Conservation (phyloP, 129 eudicot genomes). For the Kitagawia praeruptora region DNA sequence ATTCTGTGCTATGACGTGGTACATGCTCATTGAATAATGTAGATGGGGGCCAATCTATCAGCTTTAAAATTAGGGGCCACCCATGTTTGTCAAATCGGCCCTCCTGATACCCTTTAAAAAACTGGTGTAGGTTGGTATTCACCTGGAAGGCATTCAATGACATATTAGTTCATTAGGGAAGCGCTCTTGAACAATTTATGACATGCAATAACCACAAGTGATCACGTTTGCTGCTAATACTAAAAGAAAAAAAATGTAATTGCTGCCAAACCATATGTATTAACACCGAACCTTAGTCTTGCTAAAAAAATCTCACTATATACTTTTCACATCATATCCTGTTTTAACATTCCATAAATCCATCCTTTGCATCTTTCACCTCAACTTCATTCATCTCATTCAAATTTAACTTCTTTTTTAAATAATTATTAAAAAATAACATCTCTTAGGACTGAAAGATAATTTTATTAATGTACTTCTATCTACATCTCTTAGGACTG, state of each 20-base stretch:
- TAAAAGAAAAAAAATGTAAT: neutral
- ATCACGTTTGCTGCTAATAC: neutral
- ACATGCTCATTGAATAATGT: slow-evolving; percentile 13
- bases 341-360: neutral
- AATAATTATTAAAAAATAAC: neutral
- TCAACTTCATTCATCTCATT: neutral
- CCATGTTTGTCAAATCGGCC: slow-evolving; percentile 4
- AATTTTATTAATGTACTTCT: neutral
- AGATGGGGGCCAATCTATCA: slow-evolving; percentile 31
- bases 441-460: neutral
- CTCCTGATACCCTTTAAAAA: slow-evolving; percentile 20
- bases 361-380: neutral
- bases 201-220: neutral
- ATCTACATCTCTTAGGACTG: neutral
- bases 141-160: slow-evolving; percentile 17
- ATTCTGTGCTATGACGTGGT: slow-evolving; percentile 28
- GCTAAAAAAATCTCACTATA: neutral
- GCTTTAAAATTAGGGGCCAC: slow-evolving; percentile 22
- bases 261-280: neutral
- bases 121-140: slow-evolving; percentile 22
- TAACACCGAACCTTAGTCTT: neutral
- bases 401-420: neutral
- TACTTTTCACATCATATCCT: neutral
- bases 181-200: neutral
- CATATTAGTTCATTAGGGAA: neutral